Evolutionary conservation across 805 yeast species (phyloP), one percentile per base, ranked within the genome.

Genomic region (Henningerozyma blattae): DNA sequence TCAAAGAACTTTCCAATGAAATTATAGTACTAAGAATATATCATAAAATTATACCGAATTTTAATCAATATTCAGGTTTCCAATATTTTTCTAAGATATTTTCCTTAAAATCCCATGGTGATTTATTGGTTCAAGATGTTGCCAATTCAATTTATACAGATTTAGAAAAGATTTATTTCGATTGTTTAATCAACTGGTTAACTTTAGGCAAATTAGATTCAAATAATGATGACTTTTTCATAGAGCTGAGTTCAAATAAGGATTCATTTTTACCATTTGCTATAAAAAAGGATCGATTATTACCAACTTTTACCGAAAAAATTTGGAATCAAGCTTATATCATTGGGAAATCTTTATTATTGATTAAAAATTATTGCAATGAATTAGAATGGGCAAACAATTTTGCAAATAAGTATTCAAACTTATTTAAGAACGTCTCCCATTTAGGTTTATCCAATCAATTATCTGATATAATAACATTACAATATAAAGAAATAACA

Each of bases 271-370:
- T 43, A 15, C 43, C 48, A 3, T 32, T 39, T 15, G 33, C 18
- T 14, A 44, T 42, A 26, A 42, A 34, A 15, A 22, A 35, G 35
- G 40, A 36, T 12, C 57, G 51, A 32, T 46, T 68, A 8, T 73
- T 74, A 1, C 37, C 43, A 13, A 64, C 61, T 35, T 54, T 70
- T 29, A 42, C 65, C 3, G 42, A 42, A 5, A 50, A 54, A 12
- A 46, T 64, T 3, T 67, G 75, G 3, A 46, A 55, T 17, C 62
- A 67, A 37, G 65, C 77, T 5, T 73, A 62, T 43, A 75, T 77
- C 33, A 73, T 80, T 15, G 98, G 98, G 0, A 75, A 78, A 40
- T 70, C 82, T 5, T 58, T 77, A 5, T 64, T 72, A 8, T 87
- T 77, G 48, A 57, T 87, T 30, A 70, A 73, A 25, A 61, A 61